Conservation (phyloP, 352 stramenopile genomes). For the Phytophthora palmivora region DNA sequence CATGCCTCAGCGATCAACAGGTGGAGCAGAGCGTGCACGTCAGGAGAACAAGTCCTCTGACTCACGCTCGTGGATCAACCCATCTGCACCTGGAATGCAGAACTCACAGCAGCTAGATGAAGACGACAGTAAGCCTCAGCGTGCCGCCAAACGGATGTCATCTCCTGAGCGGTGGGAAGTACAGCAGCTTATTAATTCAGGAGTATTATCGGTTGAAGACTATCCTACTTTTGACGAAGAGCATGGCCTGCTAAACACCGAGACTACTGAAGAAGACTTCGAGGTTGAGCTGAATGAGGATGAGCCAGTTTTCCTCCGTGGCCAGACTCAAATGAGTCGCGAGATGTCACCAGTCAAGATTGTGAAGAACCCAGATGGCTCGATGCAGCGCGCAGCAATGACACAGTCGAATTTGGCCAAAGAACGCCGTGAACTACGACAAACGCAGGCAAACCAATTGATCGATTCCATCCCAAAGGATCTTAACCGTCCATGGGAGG, state of each 20-base stretch:
- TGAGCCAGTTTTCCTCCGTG: slow-evolving; percentile 96
- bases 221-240: slow-evolving; percentile 98
- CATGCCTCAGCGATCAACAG: slow-evolving; percentile 90
- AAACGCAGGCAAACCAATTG: slow-evolving; percentile 97
- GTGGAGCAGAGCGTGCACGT: slow-evolving; percentile 61
- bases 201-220: slow-evolving; percentile 97
- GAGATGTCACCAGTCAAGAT: slow-evolving; percentile 98
- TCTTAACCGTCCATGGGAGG: slow-evolving; percentile 98
- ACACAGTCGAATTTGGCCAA: slow-evolving; percentile 97
- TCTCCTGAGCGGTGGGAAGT: slow-evolving; percentile 98
- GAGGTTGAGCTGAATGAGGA: slow-evolving; percentile 97
- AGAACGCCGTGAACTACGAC: slow-evolving; percentile 96
- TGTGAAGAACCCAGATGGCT: slow-evolving; percentile 99
- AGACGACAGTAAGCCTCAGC: slow-evolving; percentile 76
- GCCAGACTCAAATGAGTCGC: slow-evolving; percentile 91
- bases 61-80: slow-evolving; percentile 84
- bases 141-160: slow-evolving; percentile 90
- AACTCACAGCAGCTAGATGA: slow-evolving; percentile 64
- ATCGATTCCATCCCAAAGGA: slow-evolving; percentile 98
- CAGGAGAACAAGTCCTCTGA: slow-evolving; percentile 58
- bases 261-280: slow-evolving; percentile 88
- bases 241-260: slow-evolving; percentile 79
- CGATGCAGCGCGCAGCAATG: slow-evolving; percentile 97
- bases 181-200: slow-evolving; percentile 97
- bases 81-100: slow-evolving; percentile 87